Base-by-base conservation (phyloP, 148 eudicot species). In the Silene uniflora region DNA sequence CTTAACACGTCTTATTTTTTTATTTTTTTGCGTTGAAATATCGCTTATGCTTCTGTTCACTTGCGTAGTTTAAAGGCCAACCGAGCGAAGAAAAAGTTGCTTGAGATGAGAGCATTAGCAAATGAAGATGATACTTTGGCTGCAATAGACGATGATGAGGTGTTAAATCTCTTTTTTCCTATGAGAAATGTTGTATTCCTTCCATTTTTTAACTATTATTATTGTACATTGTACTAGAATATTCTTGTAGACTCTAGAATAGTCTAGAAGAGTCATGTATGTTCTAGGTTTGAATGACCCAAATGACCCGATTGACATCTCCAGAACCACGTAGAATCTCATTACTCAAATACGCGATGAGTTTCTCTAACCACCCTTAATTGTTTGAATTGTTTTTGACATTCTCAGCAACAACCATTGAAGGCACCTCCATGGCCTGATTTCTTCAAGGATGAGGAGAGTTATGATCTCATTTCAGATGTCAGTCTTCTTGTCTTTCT, bases 141-240 rank as follows among this genome's bases (percentile, higher is more conserved):
- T 67, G 95, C 93, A 63, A 75, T 90, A 79, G 98, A 95, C 72
- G 95, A 95, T 84, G 98, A 91, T 62, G 88, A 87, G 65, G 22
- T 52, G 10, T 62, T 54, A 12, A 62, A 19, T 69, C 73, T 70
- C 35, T 14, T 49, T 70, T 59, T 42, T 21, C 46, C 55, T 68
- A 7, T 19, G 27, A 68, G 17, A 46, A n/a, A 63, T 27, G 2
- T 63, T 63, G 10, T 63, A 27, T 5, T 4, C 10, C 19, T 21
- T 58, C 62, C 19, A 21, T 18, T 18, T 21, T 19, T 61, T 61
- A 61, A 10, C 27, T 61, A 24, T 23, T 29, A 2, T 27, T 27
- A 27, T 27, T 27, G 29, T 27, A 27, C 29, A 27, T 27, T 27
- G 29, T 27, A 27, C 29, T 27, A 27, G 29, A 27, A 1, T 27